Base-by-base conservation (phyloP, 176 grass and related monocot genomes). In the Bothriochloa decipiens region DNA sequence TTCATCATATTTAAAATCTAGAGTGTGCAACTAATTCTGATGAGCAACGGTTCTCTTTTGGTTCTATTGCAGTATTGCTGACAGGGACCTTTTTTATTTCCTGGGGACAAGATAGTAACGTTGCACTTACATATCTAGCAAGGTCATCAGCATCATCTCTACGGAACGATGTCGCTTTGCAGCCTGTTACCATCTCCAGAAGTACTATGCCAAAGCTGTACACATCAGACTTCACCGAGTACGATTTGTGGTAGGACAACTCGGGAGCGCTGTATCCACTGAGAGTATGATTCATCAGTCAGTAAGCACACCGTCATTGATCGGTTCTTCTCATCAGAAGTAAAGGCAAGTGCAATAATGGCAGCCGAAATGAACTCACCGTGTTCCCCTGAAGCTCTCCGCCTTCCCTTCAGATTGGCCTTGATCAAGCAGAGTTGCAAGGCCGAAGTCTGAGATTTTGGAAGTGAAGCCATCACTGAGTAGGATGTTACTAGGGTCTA, bases 171-270 rank as follows among this genome's bases (percentile, higher is more conserved):
- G 66, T 5, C 35, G 49, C 60, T 43, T 47, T 86, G 68, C 65
- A 35, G 35, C 84, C 65, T 5, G 84, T 86, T 9, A 86, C 49
- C 15, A 86, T 72, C 65, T 86, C 76, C 29, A 86, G 35, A 64
- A 86, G 63, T 81, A 86, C 39, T 42, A 86, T 13, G 25, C 76
- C 84, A 4, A 86, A 81, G 65, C 84, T 86, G 70, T 86, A 86
- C 40, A 74, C 84, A 65, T 86, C 84, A 0, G 76, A 81, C 63
- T 86, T 86, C 11, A 11, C 36, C 5, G 84, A 86, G 71, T 62
- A 86, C 8, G 5, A 58, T 58, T 43, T 71, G 22, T 26, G 50
- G 1, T 73, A 7, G 1, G 74, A 60, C 27, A 79, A 73, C 43
- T 86, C 84, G 4, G 76, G 84, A 25, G 74, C 65, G 7, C 53